Evolutionary conservation across 805 yeast species (phyloP).

Genomic region (Komagataella phaffii): DNA sequence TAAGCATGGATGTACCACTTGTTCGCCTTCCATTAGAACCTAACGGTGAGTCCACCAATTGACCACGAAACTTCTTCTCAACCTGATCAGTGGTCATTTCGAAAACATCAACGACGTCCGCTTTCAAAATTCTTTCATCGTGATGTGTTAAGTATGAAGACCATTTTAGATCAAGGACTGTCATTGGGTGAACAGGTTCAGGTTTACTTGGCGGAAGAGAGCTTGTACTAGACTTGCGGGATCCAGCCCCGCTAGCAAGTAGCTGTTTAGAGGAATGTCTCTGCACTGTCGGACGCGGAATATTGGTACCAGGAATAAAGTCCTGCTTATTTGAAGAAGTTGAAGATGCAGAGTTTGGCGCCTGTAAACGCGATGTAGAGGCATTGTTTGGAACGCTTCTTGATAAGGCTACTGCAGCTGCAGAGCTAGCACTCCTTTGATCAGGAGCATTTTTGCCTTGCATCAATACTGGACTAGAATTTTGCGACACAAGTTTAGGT

Average conservation of each 20-base stretch:
- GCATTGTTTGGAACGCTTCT: constrained; percentile 33
- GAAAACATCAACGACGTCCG: constrained; percentile 37
- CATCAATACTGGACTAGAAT: not conserved
- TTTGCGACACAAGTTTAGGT: constrained; percentile 1
- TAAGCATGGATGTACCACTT: constrained; percentile 15
- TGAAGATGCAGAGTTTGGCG: not conserved
- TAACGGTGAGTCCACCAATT: constrained; percentile 45
- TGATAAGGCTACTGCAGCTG: constrained; percentile 17
- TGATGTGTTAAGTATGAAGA: constrained; percentile 33
- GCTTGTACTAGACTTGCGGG: not conserved
- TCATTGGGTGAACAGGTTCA: constrained; percentile 29
- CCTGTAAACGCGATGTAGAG: constrained; percentile 7
- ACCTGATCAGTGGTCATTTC: constrained; percentile 31
- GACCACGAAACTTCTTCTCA: constrained; percentile 45
- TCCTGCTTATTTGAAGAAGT: not conserved
- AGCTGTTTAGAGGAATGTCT: not conserved
- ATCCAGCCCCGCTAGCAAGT: not conserved
- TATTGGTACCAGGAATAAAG: not conserved
- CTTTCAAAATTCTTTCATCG: constrained; percentile 48
- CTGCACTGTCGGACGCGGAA: constrained; percentile 1
- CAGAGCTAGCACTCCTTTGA: not conserved
- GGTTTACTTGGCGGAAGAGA: constrained; percentile 2
- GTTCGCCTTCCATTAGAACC: constrained; percentile 26
- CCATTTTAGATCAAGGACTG: constrained; percentile 47
- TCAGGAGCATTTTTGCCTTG: not conserved